These are phyloP conservation scores for Aurantiochytrium sp. DNA, from an alignment of 108 stramenopile species.

Conservation along the genomic window DNA sequence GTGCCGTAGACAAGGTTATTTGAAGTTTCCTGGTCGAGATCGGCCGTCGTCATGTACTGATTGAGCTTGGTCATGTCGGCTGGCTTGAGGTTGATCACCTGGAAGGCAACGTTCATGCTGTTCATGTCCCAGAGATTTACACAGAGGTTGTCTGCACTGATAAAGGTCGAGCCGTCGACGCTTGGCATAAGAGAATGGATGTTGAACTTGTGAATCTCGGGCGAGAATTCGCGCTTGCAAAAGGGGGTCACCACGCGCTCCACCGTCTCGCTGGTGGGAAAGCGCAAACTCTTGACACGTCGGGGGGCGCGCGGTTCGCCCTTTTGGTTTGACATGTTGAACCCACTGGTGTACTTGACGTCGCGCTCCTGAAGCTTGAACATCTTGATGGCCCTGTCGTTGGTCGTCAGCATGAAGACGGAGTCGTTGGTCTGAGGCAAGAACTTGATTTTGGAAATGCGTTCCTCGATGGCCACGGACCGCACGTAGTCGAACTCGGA, in stretches of 20 bases:
- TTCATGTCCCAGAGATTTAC: slow-evolving; percentile 59
- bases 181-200: slow-evolving; percentile 47
- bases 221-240: slow-evolving; percentile 40
- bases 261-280: slow-evolving; percentile 21
- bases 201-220: slow-evolving; percentile 57
- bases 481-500: slow-evolving; percentile 63
- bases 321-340: background rate
- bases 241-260: slow-evolving; percentile 27
- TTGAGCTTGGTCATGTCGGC: slow-evolving; percentile 60
- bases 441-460: slow-evolving; percentile 60
- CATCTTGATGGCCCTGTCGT: slow-evolving; percentile 59
- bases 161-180: slow-evolving; percentile 54
- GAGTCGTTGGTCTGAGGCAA: slow-evolving; percentile 31
- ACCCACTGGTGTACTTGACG: background rate
- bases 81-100: slow-evolving; percentile 62
- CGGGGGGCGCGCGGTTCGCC: background rate
- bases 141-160: slow-evolving; percentile 58
- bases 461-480: slow-evolving; percentile 58
- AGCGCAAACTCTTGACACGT: background rate
- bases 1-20: slow-evolving; percentile 49
- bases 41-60: slow-evolving; percentile 58
- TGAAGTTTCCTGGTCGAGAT: slow-evolving; percentile 44
- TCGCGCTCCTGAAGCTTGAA: slow-evolving; percentile 44
- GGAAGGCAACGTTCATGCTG: slow-evolving; percentile 16
- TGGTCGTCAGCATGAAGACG: slow-evolving; percentile 47